Evolutionary conservation across 177 flowering plant genomes (phyloP).

Genomic region (Vitis hybrid): DNA sequence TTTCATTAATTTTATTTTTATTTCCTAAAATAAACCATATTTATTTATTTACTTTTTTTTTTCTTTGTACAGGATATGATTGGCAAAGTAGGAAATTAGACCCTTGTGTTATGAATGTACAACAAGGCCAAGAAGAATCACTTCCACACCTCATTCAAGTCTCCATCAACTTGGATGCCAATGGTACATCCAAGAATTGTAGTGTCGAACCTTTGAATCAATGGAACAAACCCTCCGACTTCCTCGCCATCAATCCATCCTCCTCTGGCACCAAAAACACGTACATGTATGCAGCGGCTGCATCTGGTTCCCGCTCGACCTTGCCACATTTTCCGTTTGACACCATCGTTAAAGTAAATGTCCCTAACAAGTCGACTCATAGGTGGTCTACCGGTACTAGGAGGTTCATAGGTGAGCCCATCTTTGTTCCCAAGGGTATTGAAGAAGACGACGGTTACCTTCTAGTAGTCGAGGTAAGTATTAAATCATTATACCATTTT

Average conservation of each 20-base stretch:
- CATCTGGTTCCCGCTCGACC: conserved; percentile 57
- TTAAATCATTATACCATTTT: too few species aligned
- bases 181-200: conserved; percentile 41
- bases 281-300: conserved; percentile 59
- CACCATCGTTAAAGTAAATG: conserved; percentile 55
- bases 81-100: conserved; percentile 79
- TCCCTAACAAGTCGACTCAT: conserved; percentile 13
- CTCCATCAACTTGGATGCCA: conserved; percentile 38
- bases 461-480: conserved; percentile 76
- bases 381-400: conserved; percentile 67
- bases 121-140: conserved; percentile 32
- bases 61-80: conserved; percentile 61
- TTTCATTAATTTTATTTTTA: not conserved
- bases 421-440: conserved; percentile 56
- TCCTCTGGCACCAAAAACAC: conserved; percentile 50
- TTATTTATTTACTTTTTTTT: not conserved
- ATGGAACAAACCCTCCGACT: conserved; percentile 70
- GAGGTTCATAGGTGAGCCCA: conserved; percentile 84
- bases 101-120: conserved; percentile 73
- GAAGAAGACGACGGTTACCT: conserved; percentile 83
- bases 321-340: conserved; percentile 90
- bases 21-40: not conserved
- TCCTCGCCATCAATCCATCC: conserved; percentile 63
- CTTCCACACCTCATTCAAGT: conserved; percentile 80
- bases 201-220: conserved; percentile 42